Evolutionary conservation across 495 filamentous ascomycete species (phyloP).

Genomic region (Penicillium bialowiezense): DNA sequence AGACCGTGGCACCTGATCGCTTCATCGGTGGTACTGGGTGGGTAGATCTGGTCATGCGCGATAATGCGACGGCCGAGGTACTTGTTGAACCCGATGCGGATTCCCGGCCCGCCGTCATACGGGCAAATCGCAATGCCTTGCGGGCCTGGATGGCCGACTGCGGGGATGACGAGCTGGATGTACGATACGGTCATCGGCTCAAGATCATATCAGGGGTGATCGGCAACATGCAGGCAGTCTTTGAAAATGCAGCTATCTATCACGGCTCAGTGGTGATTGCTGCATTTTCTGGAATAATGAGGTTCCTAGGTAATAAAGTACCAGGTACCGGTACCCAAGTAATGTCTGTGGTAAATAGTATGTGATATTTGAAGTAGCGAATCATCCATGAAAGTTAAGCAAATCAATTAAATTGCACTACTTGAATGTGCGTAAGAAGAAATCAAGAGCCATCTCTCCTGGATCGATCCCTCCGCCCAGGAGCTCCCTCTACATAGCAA

Average conservation of each 20-base stretch:
- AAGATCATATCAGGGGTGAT: background rate
- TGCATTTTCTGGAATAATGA: too few species aligned
- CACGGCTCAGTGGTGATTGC: constrained; percentile 6
- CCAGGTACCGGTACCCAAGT: too few species aligned
- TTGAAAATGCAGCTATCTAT: constrained; percentile 9
- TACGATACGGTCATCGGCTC: constrained; percentile 10
- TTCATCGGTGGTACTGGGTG: constrained; percentile 12
- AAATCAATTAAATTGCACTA: too few species aligned
- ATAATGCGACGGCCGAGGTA: constrained; percentile 8
- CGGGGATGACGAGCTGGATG: constrained; percentile 9
- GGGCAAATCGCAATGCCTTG: constrained; percentile 12
- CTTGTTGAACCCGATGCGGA: constrained; percentile 18
- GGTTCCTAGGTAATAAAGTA: too few species aligned
- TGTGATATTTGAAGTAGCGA: too few species aligned
- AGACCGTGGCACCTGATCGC: constrained; percentile 9
- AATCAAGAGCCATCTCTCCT: too few species aligned
- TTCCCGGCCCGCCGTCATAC: constrained; percentile 1
- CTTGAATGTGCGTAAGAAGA: too few species aligned
- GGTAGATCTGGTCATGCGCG: background rate
- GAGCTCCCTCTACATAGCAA: background rate
- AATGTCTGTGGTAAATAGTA: too few species aligned
- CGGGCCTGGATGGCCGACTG: constrained; percentile 8
- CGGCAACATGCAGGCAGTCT: background rate
- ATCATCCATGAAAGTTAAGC: too few species aligned
- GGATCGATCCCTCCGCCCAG: too few species aligned